These are phyloP conservation scores for Entomortierella parvispora DNA, from an alignment of 192 early-diverging fungal species.

Conservation along the genomic window DNA sequence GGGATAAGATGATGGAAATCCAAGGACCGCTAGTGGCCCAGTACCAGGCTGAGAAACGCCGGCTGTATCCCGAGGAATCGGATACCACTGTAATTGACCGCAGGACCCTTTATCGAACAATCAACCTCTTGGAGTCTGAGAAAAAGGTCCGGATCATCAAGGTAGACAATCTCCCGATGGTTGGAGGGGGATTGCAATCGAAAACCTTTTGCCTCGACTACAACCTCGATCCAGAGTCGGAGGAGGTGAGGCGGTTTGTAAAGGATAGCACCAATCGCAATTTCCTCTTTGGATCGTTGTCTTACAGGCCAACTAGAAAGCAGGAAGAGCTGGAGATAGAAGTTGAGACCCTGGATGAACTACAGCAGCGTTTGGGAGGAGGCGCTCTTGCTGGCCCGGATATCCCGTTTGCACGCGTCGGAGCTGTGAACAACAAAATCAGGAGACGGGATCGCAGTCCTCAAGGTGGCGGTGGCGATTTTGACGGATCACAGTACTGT, in stretches of 20 bases:
- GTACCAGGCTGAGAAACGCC: conserved; percentile 42
- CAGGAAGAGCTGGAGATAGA: conserved; percentile 43
- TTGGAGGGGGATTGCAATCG: conserved; percentile 51
- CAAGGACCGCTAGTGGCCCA: conserved; percentile 30
- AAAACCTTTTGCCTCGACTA: conserved; percentile 60
- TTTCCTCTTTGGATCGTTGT: conserved; percentile 42
- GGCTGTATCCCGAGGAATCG: conserved; percentile 13
- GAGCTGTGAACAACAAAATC: not conserved
- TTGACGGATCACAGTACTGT: conserved; percentile 22
- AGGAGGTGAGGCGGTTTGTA: conserved; percentile 56
- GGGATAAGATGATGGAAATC: conserved; percentile 48
- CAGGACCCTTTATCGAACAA: conserved; percentile 63
- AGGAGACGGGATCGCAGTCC: conserved; percentile 4
- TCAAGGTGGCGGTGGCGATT: conserved; percentile 3
- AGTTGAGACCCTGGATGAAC: conserved; percentile 50
- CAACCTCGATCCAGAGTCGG: conserved; percentile 47
- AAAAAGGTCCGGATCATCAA: conserved; percentile 54
- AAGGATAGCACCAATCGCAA: conserved; percentile 50
- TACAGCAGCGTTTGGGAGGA: conserved; percentile 49
- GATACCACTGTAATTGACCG: conserved; percentile 58
- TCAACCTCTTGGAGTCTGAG: conserved; percentile 52
- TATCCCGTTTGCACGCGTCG: conserved; percentile 12
- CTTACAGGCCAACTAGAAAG: conserved; percentile 16
- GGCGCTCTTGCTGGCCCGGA: conserved; percentile 10
- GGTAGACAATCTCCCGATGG: conserved; percentile 54